A percentile compares a stretch with the other conserved stretches of the same genome.
Evolutionary conservation across 306 rosid species (phyloP).

Genomic region (Sesbania bispinosa): DNA sequence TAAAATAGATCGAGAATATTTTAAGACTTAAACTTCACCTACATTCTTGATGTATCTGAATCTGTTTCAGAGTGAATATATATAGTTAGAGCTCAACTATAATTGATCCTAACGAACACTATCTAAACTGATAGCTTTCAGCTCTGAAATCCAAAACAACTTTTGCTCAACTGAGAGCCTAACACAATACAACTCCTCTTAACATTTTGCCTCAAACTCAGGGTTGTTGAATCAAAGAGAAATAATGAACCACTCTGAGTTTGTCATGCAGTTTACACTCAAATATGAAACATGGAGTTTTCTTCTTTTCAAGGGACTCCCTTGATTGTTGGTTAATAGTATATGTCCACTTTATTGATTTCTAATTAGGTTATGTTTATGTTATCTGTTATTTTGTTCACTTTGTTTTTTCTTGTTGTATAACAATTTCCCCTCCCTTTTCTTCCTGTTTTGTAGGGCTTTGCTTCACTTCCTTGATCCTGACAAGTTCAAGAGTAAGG

Average conservation of each 20-base stretch:
- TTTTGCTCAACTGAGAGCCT: not conserved
- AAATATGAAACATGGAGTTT: not conserved
- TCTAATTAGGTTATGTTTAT: not conserved
- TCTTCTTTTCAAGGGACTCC: not conserved
- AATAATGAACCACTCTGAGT: not conserved
- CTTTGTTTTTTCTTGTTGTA: not conserved
- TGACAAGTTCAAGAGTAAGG: constrained; percentile 84
- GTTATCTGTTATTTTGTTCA: constrained; percentile 18
- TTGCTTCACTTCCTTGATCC: constrained; percentile 94
- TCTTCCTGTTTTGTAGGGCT: constrained; percentile 59
- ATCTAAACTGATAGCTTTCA: not conserved
- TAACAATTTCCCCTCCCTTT: not conserved
- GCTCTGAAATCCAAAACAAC: not conserved
- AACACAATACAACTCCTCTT: not conserved
- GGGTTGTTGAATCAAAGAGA: not conserved
- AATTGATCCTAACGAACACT: constrained; percentile 5
- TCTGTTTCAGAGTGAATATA: not conserved
- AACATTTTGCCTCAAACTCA: not conserved
- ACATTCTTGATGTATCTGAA: not conserved
- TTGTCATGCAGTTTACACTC: not conserved
- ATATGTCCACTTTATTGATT: not conserved
- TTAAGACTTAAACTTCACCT: not conserved
- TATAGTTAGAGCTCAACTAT: not conserved
- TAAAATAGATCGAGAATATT: not conserved
- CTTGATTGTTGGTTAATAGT: constrained; percentile 9